phyloP scores from a whole-genome alignment of 441 rosid genomes.

The Adansonia madagascariensis region DNA sequence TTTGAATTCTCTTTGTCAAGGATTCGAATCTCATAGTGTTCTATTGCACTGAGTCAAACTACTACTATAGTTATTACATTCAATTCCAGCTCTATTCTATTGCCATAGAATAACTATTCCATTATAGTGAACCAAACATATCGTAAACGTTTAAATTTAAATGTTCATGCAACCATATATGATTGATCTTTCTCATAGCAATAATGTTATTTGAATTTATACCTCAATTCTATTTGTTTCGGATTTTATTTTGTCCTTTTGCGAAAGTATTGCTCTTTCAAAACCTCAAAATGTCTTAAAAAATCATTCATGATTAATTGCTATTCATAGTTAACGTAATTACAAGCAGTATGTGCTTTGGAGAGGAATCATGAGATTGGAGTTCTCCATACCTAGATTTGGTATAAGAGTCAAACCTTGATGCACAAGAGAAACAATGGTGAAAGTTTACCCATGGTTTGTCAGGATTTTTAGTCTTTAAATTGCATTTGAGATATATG shows the following conservation, averaged over 20 bases:
- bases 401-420: not conserved
- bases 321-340: not conserved
- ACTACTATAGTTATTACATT: too few species aligned
- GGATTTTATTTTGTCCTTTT: slow-evolving; percentile 10
- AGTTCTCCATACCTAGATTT: not conserved
- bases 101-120: too few species aligned
- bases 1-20: too few species aligned
- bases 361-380: not conserved
- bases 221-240: not conserved
- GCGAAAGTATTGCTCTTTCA: not conserved
- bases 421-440: not conserved
- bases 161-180: not conserved
- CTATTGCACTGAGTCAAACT: too few species aligned
- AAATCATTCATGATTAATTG: not conserved
- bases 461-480: not conserved
- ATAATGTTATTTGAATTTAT: not conserved
- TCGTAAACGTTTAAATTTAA: not conserved
- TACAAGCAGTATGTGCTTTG: not conserved
- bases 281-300: not conserved
- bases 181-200: slow-evolving; percentile 8
- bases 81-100: too few species aligned
- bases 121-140: too few species aligned
- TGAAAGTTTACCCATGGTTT: not conserved
- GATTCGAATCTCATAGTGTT: too few species aligned
- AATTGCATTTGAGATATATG: not conserved